Base-by-base conservation (phyloP, 352 stramenopile genomes). In the Pythium scleroteichum region DNA sequence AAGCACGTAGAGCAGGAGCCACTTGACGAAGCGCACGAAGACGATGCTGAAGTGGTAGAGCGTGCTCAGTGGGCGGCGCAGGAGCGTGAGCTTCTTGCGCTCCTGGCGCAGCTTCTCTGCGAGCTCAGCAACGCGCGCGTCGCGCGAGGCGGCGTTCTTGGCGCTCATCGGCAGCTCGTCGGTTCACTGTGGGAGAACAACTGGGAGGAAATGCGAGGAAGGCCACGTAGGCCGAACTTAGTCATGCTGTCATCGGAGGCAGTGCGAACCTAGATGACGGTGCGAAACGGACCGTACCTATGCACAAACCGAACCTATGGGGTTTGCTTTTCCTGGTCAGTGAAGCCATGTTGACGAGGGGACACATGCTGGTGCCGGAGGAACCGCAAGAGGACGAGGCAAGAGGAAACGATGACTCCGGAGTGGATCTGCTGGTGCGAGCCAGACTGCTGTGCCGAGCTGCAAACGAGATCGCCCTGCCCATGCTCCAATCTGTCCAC, bases 1-100 rank as follows among this genome's bases (percentile, higher is more conserved):
- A 23, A 77, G 29, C 23, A 94, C 74, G 27, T 80, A 75, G 19
- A 94, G 63, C 26, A 66, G 44, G 48, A 94, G 62, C 83, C 87
- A 96, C 61, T 76, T 75, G 53, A 80, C 40, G 68, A 96, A 96
- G 60, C 76, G 79, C 66, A 66, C 65, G 26, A 94, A 60, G 38
- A 96, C 80, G 61, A 90, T 73, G 64, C 79, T 53, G 59, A 96
- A 96, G 74, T 96, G 87, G 69, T 87, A 92, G 26, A 94, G 64
- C 53, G 83, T 74, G 56, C 71, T 73, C 3, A 92, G 48, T n/a
- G 87, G 87, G 22, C 82, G 82, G 19, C 85, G 85, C 38, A 96
- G 71, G 9, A 96, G 72, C 69, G 87, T 94, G 53, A 96, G 73
- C 56, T 87, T 90, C 75, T 93, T 90, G 68, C 84, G 83, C 68